Percentiles rank a stretch among this genome's conserved stretches.
These are phyloP conservation scores for Fusarium protoensiforme DNA, from an alignment of 2,329 filamentous ascomycete species.

Conservation along the genomic window DNA sequence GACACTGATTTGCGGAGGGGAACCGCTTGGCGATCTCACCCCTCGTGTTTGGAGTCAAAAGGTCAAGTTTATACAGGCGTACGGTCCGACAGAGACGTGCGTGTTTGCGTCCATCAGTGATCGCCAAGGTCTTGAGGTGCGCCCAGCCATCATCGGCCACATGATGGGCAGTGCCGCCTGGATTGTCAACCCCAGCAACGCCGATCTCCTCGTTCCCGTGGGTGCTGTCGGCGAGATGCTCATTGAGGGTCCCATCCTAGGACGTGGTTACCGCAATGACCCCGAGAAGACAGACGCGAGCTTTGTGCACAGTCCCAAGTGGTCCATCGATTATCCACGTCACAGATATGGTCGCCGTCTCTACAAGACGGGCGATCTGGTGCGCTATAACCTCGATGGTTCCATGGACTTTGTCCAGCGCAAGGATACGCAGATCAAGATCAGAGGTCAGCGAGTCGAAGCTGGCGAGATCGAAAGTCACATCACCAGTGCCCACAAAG, in stretches of 20 bases:
- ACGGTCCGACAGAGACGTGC: constrained; percentile 36
- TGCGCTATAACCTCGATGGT: neutral
- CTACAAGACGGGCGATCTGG: constrained; percentile 3
- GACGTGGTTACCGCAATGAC: constrained; percentile 19
- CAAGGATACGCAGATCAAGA: constrained; percentile 1
- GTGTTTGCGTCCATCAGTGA: constrained; percentile 13
- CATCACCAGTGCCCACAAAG: neutral
- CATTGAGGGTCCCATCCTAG: constrained; percentile 30
- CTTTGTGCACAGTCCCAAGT: neutral
- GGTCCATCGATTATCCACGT: constrained; percentile 52
- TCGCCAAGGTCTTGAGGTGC: constrained; percentile 3
- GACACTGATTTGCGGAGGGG: constrained; percentile 32
- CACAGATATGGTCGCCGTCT: constrained; percentile 57
- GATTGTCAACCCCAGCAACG: constrained; percentile 21
- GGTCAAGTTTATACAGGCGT: constrained; percentile 32
- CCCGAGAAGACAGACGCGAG: neutral
- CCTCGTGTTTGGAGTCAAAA: constrained; percentile 15
- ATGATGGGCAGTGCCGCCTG: constrained; percentile 14
- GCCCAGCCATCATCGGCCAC: constrained; percentile 16
- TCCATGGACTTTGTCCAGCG: neutral
- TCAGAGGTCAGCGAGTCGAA: constrained; percentile 62
- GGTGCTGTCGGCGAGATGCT: constrained; percentile 35
- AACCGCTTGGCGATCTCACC: constrained; percentile 9
- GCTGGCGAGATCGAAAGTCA: constrained; percentile 41
- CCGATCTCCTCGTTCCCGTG: constrained; percentile 8